Evolutionary conservation across 2,329 filamentous ascomycete species (phyloP), one percentile per base, ranked within the genome.

Genomic region (Westerdykella sp.): DNA sequence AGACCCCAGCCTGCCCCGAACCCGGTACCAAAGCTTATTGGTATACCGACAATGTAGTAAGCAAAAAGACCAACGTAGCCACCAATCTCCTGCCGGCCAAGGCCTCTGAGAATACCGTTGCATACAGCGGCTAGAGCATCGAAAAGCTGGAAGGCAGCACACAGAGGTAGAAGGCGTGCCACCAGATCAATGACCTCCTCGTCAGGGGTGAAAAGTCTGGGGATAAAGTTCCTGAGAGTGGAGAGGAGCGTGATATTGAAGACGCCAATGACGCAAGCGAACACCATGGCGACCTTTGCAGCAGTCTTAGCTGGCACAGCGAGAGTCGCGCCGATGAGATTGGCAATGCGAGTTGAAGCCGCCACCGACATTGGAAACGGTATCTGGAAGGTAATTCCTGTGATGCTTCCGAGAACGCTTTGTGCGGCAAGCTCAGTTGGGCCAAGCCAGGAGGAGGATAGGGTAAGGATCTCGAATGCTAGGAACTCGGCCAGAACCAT

Each of bases 401-500:
- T 81, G 37, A 95, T 73, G 0, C 85, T 93, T 16, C 84, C 79
- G 2, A 97, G 73, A 12, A 96, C 83, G 28, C 85, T 90, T 66
- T 98, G 90, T 0, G 93, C 90, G 0, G 91, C 91, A 1, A 97
- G 78, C 48, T 84, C 81, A 14, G 83, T 83, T 1, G 86, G 81
- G 13, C 85, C 86, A 45, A 96, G 83, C 55, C 85, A 87, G 40
- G 84, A 87, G 0, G 87, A 80, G 7, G 83, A 81, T n/a, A 96
- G 74, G 0, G 89, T 95, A 49, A 95, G 73, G 39, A 95, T 81
- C 65, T 97, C 91, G 64, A 97, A 97, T 6, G 90, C 89, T 10
- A 96, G 77, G 70, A 87, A 95, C 65, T 97, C 91, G 5, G 91
- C 89, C 64, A 94, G 83, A 2, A 97, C 85, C 90, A 96, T 96